Percentiles rank a stretch among this genome's conserved stretches.
These are phyloP conservation scores for Trichosporon asahii DNA, from an alignment of 1,284 basidiomycete genomes.

Conservation along the genomic window DNA sequence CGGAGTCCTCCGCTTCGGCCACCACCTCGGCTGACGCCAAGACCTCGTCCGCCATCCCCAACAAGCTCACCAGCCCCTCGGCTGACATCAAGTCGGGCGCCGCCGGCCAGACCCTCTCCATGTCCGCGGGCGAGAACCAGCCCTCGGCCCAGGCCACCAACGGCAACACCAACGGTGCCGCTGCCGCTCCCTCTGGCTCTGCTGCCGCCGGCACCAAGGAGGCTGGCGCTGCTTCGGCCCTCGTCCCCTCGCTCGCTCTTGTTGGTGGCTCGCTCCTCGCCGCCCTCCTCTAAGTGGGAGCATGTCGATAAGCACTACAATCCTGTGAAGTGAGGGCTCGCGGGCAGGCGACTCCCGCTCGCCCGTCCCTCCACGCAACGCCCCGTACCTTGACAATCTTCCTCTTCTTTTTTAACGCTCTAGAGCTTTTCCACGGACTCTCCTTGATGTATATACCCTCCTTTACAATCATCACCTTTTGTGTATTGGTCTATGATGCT, in stretches of 20 bases:
- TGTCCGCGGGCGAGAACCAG: constrained; percentile 3
- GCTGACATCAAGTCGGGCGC: neutral
- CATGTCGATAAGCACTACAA: neutral
- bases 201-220: neutral
- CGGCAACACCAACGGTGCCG: neutral
- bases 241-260: constrained; percentile 23
- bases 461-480: neutral
- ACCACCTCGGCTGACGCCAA: constrained; percentile 13
- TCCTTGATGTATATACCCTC: constrained; percentile 1
- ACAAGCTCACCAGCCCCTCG: neutral
- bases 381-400: neutral
- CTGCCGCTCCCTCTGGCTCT: constrained; percentile 11
- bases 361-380: neutral
- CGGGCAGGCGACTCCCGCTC: too few relatives aligned
- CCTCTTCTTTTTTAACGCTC: neutral
- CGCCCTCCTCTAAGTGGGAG: constrained; percentile 17
- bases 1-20: constrained; percentile 13
- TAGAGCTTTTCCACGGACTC: neutral
- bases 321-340: neutral
- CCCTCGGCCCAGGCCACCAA: neutral
- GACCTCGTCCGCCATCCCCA: neutral
- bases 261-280: constrained; percentile 17
- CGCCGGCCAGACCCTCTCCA: constrained; percentile 1
- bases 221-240: constrained; percentile 13
- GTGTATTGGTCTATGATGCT: too few relatives aligned